Conservation (phyloP, 139 green algal genomes). For the Medakamo hakoo region DNA sequence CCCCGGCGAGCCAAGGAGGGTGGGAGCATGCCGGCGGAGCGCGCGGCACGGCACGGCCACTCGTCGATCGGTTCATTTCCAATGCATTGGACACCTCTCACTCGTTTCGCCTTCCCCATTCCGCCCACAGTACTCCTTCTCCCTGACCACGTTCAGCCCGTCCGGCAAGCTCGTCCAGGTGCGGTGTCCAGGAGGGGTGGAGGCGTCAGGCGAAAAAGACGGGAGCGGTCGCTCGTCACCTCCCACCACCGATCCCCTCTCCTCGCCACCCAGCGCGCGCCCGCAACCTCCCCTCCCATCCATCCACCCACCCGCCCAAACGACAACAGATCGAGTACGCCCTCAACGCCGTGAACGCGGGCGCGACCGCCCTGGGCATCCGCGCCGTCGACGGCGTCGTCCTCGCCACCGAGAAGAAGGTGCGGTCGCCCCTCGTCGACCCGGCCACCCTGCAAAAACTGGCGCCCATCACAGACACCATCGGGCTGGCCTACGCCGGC, state of each 20-base stretch:
- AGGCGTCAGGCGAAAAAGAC: too few species aligned
- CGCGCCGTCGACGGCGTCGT: conserved; percentile 93
- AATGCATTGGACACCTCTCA: background rate
- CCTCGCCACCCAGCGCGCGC: background rate
- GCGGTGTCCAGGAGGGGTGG: too few species aligned
- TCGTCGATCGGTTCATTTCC: too few species aligned
- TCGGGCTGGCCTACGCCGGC: conserved; percentile 91
- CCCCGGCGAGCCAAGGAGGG: too few species aligned
- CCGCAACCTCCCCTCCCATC: background rate
- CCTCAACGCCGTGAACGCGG: conserved; percentile 79
- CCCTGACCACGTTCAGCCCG: conserved; percentile 94
- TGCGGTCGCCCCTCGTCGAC: conserved; percentile 72
- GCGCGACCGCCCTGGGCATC: conserved; percentile 91
- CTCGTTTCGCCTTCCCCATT: background rate
- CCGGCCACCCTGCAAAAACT: conserved; percentile 89
- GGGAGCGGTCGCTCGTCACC: background rate
- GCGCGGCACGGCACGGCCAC: too few species aligned
- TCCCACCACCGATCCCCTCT: background rate
- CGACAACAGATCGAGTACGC: conserved; percentile 86
- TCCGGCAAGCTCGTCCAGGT: conserved; percentile 89
- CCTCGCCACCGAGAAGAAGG: conserved; percentile 98
- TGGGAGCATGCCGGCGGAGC: too few species aligned
- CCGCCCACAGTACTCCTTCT: conserved; percentile 73
- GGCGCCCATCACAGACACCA: conserved; percentile 69
- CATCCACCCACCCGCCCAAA: too few species aligned